phyloP scores from a whole-genome alignment of 768 basidiomycete species.

The Agaricus bisporus region DNA sequence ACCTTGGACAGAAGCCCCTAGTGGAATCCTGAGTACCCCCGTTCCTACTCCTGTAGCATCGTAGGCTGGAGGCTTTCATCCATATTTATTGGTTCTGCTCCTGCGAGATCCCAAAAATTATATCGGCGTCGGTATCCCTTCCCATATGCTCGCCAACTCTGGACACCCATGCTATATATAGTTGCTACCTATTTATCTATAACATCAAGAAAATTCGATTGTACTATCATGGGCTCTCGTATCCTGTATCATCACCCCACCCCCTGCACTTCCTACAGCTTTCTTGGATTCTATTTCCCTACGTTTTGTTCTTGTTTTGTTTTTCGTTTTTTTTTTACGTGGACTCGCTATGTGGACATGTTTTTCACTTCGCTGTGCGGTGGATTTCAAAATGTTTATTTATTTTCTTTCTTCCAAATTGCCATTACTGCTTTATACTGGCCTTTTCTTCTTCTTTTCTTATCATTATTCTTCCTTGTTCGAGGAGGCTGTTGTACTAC shows the following conservation, averaged over 20 bases:
- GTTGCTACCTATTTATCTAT: constrained; percentile 11
- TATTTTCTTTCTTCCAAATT: background rate
- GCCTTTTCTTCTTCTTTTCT: background rate
- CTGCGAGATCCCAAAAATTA: background rate
- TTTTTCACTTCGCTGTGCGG: constrained; percentile 6
- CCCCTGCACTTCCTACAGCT: background rate
- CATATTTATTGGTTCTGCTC: constrained; percentile 5
- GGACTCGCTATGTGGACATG: background rate
- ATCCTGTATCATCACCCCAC: constrained; percentile 11
- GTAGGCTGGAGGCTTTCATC: constrained; percentile 6
- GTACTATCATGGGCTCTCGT: constrained; percentile 10
- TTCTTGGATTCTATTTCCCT: constrained; percentile 3
- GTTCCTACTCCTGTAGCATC: constrained; percentile 16
- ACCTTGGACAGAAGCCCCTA: constrained; percentile 4
- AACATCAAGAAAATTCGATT: constrained; percentile 11
- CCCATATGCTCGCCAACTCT: background rate
- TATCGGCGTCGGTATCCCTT: background rate
- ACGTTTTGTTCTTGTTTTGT: constrained; percentile 2
- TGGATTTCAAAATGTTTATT: constrained; percentile 8
- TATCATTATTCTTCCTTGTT: background rate
- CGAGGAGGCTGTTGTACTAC: constrained; percentile 10
- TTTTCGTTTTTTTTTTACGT: constrained; percentile 3
- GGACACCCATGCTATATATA: constrained; percentile 8
- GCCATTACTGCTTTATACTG: constrained; percentile 1
- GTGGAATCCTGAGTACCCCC: constrained; percentile 13